Conservation (phyloP, 2,329 filamentous ascomycete genomes). For the Orbilia oligospora region DNA sequence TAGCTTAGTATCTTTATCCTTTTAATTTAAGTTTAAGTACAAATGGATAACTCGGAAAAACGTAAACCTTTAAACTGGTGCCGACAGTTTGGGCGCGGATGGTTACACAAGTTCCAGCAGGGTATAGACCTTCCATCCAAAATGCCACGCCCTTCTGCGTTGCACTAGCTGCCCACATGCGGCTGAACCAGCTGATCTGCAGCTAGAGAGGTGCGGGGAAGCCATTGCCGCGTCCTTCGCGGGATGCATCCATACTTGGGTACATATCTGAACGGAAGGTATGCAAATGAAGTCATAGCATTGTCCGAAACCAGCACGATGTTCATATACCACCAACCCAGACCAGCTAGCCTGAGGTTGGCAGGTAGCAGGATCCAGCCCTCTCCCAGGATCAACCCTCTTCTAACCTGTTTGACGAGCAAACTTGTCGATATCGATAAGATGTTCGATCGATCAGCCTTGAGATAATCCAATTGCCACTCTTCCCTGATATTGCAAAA, state of each 20-base stretch:
- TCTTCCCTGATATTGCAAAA: no score
- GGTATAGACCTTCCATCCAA: background rate
- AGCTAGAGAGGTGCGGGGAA: background rate
- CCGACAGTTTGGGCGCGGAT: background rate
- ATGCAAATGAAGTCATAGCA: constrained; percentile 13
- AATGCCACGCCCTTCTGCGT: constrained; percentile 1
- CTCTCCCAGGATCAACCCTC: background rate
- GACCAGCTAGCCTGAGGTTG: background rate
- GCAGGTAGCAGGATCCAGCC: background rate
- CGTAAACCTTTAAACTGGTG: background rate
- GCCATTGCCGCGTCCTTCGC: background rate
- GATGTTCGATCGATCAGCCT: background rate
- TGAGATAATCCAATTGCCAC: background rate
- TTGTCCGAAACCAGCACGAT: background rate
- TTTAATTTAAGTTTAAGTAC: no score
- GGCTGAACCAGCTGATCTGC: background rate
- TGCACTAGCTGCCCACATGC: background rate
- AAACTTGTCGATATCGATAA: background rate
- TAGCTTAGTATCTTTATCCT: no score
- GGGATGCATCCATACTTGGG: background rate
- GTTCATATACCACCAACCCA: background rate
- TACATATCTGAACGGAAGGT: background rate
- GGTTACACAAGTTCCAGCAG: constrained; percentile 4
- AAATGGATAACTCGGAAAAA: background rate
- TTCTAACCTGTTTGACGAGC: background rate